These are phyloP conservation scores for Sclerotiophoma versabilis DNA, from an alignment of 2,329 filamentous ascomycete species.

Conservation along the genomic window DNA sequence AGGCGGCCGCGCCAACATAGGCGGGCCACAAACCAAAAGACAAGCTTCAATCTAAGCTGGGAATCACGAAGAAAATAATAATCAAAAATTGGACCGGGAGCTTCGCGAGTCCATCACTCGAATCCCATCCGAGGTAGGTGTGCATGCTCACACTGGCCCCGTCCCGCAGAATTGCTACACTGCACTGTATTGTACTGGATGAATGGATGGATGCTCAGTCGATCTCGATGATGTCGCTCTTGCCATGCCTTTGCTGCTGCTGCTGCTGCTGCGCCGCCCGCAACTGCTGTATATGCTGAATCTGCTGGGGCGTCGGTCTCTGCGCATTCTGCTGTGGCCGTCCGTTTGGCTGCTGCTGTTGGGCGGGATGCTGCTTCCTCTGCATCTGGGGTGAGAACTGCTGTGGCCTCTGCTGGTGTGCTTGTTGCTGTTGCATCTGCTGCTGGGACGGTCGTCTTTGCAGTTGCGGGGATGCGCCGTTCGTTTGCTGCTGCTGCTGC, in stretches of 20 bases:
- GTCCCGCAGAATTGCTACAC: too few species aligned
- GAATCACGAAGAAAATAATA: too few species aligned
- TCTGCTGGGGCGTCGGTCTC: conserved; percentile 10
- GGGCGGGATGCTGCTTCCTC: conserved; percentile 6
- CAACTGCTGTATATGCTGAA: conserved; percentile 16
- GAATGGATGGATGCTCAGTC: conserved; percentile 20
- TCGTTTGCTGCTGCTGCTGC: conserved; percentile 12
- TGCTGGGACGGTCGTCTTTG: conserved; percentile 18
- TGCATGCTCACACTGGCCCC: too few species aligned
- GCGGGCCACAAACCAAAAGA: too few species aligned
- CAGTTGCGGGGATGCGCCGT: conserved; percentile 12
- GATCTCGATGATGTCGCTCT: conserved; percentile 33
- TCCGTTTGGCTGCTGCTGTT: conserved; percentile 6
- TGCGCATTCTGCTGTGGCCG: conserved; percentile 6
- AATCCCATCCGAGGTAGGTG: too few species aligned
- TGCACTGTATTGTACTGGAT: too few species aligned
- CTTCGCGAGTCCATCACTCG: too few species aligned
- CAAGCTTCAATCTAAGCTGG: too few species aligned
- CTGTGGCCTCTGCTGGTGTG: conserved; percentile 19
- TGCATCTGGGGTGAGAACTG: conserved; percentile 21
- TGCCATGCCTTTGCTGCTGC: conserved; percentile 6
- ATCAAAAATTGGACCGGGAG: too few species aligned
- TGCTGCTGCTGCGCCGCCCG: conserved; percentile 10
- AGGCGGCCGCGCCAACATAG: too few species aligned
- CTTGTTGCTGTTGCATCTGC: conserved; percentile 14